Percentiles rank a stretch among this genome's conserved stretches.
Evolutionary conservation across 2,329 filamentous ascomycete species (phyloP).

Genomic region (Cercospora sesami): DNA sequence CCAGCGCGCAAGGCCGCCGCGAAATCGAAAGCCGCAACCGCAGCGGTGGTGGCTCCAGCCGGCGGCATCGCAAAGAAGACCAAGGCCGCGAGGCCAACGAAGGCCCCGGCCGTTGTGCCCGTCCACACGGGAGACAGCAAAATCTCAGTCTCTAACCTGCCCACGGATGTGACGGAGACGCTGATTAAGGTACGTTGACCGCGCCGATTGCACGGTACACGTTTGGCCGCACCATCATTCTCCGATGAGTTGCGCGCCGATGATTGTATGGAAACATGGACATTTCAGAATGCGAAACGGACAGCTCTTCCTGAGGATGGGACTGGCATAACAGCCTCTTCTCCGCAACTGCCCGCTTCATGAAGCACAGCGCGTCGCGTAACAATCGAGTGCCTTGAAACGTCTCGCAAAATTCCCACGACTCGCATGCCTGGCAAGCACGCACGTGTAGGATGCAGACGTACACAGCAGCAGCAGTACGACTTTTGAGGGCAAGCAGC

Average conservation of each 20-base stretch:
- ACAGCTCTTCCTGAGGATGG: conserved; percentile 11
- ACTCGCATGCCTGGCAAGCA: conserved; percentile 36
- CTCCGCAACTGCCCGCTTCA: conserved; percentile 24
- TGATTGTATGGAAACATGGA: conserved; percentile 12
- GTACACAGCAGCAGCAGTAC: conserved; percentile 17
- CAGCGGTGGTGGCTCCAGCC: conserved; percentile 61
- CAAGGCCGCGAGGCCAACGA: conserved; percentile 56
- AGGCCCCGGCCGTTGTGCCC: conserved; percentile 64
- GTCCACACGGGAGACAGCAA: conserved; percentile 73
- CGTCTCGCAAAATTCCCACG: conserved; percentile 26
- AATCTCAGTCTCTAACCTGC: conserved; percentile 98
- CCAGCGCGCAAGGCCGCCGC: conserved; percentile 51
- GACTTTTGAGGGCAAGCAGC: conserved; percentile 27
- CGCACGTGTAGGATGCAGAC: conserved; percentile 31
- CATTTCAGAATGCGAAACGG: conserved; percentile 15
- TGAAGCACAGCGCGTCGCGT: conserved; percentile 21
- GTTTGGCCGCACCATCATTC: conserved; percentile 35
- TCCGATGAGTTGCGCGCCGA: conserved; percentile 20
- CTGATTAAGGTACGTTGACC: conserved; percentile 99
- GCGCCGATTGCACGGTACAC: conserved; percentile 53
- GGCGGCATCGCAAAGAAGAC: conserved; percentile 78
- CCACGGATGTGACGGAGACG: conserved; percentile 90
- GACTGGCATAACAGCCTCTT: conserved; percentile 13
- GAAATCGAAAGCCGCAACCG: conserved; percentile 50
- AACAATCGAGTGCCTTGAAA: conserved; percentile 13